Evolutionary conservation across 2,329 filamentous ascomycete genomes (phyloP).

Genomic region (Pseudogymnoascus sp.): DNA sequence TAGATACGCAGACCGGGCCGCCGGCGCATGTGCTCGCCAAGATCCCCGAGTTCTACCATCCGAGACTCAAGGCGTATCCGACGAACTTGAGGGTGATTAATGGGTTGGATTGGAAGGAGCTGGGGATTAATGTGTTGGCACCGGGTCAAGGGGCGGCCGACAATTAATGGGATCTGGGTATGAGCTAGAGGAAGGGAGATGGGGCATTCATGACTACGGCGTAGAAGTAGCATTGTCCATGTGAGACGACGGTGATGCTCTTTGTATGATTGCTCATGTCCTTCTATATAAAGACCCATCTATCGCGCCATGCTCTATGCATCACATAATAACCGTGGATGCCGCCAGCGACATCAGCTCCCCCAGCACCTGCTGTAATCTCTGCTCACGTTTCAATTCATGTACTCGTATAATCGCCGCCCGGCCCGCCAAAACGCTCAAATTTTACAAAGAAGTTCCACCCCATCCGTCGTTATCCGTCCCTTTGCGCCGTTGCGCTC

Average conservation of each 20-base stretch:
- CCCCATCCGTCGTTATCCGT: not conserved
- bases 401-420: slow-evolving; percentile 2
- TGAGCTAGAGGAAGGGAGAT: not conserved
- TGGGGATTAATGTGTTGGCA: not conserved
- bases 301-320: slow-evolving; percentile 6
- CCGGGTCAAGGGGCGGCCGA: not conserved
- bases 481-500: not conserved
- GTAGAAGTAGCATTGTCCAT: not conserved
- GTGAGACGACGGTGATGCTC: not conserved
- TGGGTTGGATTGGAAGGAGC: not conserved
- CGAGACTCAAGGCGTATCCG: not conserved
- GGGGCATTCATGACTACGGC: not conserved
- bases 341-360: not conserved
- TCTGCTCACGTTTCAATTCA: not conserved
- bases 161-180: not conserved
- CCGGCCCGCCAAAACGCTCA: slow-evolving; percentile 3
- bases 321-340: not conserved
- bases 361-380: not conserved
- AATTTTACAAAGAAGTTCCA: not conserved
- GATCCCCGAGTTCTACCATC: not conserved
- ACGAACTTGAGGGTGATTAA: slow-evolving; percentile 6
- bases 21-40: not conserved
- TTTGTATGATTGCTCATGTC: slow-evolving; percentile 8
- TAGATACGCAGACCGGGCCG: not conserved
- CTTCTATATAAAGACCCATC: slow-evolving; percentile 3